Conservation (phyloP, 352 stramenopile genomes). For the Phytophthora ohioensis region DNA sequence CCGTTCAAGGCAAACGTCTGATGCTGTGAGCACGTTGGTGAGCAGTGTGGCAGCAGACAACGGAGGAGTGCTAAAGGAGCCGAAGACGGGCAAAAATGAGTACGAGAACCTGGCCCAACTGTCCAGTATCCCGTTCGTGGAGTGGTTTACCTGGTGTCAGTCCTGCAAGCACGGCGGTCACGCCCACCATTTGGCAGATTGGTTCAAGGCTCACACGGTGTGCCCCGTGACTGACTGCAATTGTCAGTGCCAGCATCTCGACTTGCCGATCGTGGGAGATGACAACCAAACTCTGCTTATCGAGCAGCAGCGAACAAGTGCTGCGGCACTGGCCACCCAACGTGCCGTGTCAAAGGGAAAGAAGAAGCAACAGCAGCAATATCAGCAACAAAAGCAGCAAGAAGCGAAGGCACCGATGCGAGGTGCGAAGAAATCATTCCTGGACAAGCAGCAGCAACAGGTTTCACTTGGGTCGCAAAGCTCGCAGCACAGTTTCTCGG, state of each 20-base stretch:
- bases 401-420: constrained; percentile 32
- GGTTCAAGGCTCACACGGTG: constrained; percentile 91
- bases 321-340: constrained; percentile 34
- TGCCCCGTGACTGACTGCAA: constrained; percentile 95
- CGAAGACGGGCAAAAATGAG: constrained; percentile 58
- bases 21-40: constrained; percentile 54
- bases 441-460: constrained; percentile 42
- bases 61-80: constrained; percentile 61
- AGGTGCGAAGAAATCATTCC: constrained; percentile 35
- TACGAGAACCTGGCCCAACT: constrained; percentile 90
- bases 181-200: constrained; percentile 94
- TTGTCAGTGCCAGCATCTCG: constrained; percentile 90
- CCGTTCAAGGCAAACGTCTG: constrained; percentile 66
- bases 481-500: constrained; percentile 45
- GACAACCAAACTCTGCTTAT: constrained; percentile 58
- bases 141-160: constrained; percentile 97
- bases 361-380: constrained; percentile 39
- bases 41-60: constrained; percentile 39
- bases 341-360: constrained; percentile 37
- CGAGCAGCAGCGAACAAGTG: constrained; percentile 43
- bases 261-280: constrained; percentile 69
- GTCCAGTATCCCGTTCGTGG: constrained; percentile 94
- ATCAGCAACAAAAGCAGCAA: constrained; percentile 36
- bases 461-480: constrained; percentile 23
- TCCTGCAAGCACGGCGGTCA: constrained; percentile 92